Evolutionary conservation across 495 filamentous ascomycete genomes (phyloP), one percentile per base, ranked within the genome.

Genomic region (Penicillium silybi): DNA sequence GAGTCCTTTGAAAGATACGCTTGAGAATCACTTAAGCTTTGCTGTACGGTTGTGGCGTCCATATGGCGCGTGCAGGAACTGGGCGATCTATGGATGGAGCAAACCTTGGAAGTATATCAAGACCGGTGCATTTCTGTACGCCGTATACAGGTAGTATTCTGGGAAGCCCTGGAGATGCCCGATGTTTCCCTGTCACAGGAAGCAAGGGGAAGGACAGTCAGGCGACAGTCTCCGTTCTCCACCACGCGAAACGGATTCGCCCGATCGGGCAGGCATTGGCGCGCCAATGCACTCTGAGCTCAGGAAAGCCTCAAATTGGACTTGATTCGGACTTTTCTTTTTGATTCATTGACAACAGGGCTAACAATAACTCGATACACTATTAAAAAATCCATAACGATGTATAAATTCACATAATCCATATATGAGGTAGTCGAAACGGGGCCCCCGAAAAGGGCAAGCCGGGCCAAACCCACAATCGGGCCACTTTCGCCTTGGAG

Each of bases 241-340:
- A 50, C 47, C 34, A 23, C 6, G 44, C 46, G 9, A 44, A 49
- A 48, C 35, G 48, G 53, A 39, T 8, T 52, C 39, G 8, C 56
- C 52, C 48, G 7, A 59, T 54, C 43, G 52, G 56, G 56, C 23
- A 52, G 27, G 32, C 52, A 54, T 38, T 59, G 82, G 85, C 43
- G 83, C 81, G 39, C 68, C 69, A 40, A 65, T 85, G 22, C 83
- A 86, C 56, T 74, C n/a, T 42, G 29, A 22, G 41, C 41, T 39
- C n/a, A 40, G 17, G 43, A n/a, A 9, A 32, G 15, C 13, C 4
- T 11, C 11, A 22, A 23, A 13, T 22, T 43, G 29, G 29, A 13
- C 3, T 32, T 32, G 1, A 10, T 3, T 32, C 2, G 26, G 13
- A 13, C 10, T 13, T 13, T 2, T 29, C 26, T 1, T 8, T 5